phyloP scores from a whole-genome alignment of 1,284 basidiomycete genomes.

The Cryptococcus floricola region DNA sequence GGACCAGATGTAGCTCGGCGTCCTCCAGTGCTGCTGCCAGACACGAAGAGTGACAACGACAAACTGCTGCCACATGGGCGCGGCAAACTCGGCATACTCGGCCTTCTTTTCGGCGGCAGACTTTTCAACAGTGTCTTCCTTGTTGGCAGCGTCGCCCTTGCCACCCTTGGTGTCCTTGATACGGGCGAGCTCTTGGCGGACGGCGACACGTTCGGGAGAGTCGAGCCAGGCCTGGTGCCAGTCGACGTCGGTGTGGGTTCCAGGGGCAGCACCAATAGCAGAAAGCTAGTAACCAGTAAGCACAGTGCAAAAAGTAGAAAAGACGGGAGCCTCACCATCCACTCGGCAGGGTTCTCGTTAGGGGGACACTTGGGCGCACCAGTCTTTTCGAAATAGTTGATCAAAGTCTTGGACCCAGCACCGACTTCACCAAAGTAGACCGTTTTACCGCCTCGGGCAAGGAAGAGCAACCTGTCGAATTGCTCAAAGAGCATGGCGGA shows the following conservation, averaged over 20 bases:
- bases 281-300: conserved; percentile 6
- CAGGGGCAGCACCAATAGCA: conserved; percentile 69
- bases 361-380: conserved; percentile 47
- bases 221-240: conserved; percentile 71
- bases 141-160: conserved; percentile 8
- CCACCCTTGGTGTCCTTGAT: conserved; percentile 44
- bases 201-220: conserved; percentile 47
- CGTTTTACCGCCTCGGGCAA: conserved; percentile 53
- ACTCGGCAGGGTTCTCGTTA: conserved; percentile 53
- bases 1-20: conserved; percentile 70
- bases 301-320: too few relatives aligned
- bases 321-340: conserved; percentile 32
- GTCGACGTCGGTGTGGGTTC: conserved; percentile 57
- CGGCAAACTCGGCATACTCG: conserved; percentile 55
- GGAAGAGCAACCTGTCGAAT: conserved; percentile 58
- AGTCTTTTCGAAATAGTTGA: conserved; percentile 54
- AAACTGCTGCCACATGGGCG: conserved; percentile 56
- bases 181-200: conserved; percentile 50
- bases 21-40: conserved; percentile 58
- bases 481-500: conserved; percentile 57
- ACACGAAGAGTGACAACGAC: conserved; percentile 56
- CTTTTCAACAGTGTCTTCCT: conserved; percentile 5
- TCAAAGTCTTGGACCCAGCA: conserved; percentile 51
- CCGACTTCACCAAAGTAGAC: conserved; percentile 58
- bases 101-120: conserved; percentile 30